Conservation (phyloP, 495 filamentous ascomycete genomes). For the Hapsidospora chrysogenum region DNA sequence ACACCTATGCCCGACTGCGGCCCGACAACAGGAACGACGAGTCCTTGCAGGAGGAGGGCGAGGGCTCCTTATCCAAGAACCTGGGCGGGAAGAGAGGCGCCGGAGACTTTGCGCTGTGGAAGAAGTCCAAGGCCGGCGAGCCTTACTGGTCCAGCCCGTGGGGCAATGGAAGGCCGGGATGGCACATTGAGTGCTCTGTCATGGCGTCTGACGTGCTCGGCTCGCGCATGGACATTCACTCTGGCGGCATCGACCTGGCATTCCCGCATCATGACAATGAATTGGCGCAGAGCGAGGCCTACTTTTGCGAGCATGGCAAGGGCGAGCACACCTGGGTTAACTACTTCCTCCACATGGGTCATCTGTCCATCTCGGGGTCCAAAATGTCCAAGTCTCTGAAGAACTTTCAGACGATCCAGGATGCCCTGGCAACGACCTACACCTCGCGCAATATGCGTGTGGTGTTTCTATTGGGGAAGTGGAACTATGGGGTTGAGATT, state of each 20-base stretch:
- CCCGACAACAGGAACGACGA: slow-evolving; percentile 78
- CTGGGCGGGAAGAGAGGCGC: slow-evolving; percentile 47
- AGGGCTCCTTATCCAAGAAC: slow-evolving; percentile 64
- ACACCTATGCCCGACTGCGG: slow-evolving; percentile 70
- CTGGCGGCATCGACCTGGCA: slow-evolving; percentile 79
- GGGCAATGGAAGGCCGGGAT: slow-evolving; percentile 79
- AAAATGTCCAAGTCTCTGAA: slow-evolving; percentile 96
- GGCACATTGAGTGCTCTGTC: slow-evolving; percentile 96
- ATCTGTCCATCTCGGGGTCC: slow-evolving; percentile 71
- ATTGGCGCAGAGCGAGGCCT: slow-evolving; percentile 85
- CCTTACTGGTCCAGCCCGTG: slow-evolving; percentile 77
- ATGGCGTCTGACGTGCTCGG: slow-evolving; percentile 87
- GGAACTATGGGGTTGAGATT: slow-evolving; percentile 87
- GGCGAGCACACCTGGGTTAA: slow-evolving; percentile 70
- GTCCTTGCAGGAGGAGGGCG: slow-evolving; percentile 71
- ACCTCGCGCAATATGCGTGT: slow-evolving; percentile 69
- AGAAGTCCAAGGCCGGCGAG: slow-evolving; percentile 80
- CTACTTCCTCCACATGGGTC: slow-evolving; percentile 95
- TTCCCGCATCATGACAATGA: slow-evolving; percentile 98
- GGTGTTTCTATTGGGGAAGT: slow-evolving; percentile 72
- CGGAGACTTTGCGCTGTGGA: slow-evolving; percentile 90
- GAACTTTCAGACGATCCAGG: slow-evolving; percentile 91
- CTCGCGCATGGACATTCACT: slow-evolving; percentile 76
- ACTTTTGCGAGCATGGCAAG: slow-evolving; percentile 38
- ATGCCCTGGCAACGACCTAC: slow-evolving; percentile 60